Evolutionary conservation across 2,329 filamentous ascomycete genomes (phyloP).

Genomic region (Elsinoe arachidis): DNA sequence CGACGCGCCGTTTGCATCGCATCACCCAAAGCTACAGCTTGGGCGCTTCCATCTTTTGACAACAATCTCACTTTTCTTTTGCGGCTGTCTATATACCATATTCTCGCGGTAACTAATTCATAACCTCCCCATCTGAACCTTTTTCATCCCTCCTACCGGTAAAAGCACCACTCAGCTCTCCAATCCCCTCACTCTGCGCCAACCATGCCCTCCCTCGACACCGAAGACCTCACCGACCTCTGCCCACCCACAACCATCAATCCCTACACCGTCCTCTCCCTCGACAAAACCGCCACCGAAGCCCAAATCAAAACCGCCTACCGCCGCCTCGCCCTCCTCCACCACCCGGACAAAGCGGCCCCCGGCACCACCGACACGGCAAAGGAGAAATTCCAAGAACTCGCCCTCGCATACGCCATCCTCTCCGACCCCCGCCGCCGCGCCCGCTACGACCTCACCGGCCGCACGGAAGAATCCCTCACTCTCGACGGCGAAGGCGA

Average conservation of each 20-base stretch:
- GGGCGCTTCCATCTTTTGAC: not conserved
- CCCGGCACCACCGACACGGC: slow-evolving; percentile 61
- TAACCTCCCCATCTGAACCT: not conserved
- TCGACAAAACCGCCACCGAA: slow-evolving; percentile 62
- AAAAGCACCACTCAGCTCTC: not conserved
- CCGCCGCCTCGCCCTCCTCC: slow-evolving; percentile 76
- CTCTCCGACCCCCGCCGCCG: slow-evolving; percentile 76
- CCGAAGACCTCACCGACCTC: slow-evolving; percentile 9
- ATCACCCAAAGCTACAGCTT: slow-evolving; percentile 9
- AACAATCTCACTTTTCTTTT: not conserved
- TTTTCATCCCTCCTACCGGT: not conserved
- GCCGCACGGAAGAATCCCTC: slow-evolving; percentile 76
- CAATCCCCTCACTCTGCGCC: not conserved
- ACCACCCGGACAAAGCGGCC: slow-evolving; percentile 74
- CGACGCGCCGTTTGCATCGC: slow-evolving; percentile 11
- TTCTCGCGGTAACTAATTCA: not conserved
- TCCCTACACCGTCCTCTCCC: slow-evolving; percentile 70
- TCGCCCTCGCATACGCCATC: slow-evolving; percentile 90
- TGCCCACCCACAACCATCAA: slow-evolving; percentile 52
- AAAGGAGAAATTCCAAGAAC: slow-evolving; percentile 73
- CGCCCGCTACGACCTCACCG: slow-evolving; percentile 80
- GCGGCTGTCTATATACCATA: not conserved
- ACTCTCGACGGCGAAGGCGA: slow-evolving; percentile 52
- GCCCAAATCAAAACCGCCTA: slow-evolving; percentile 89
- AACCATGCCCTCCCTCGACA: slow-evolving; percentile 8